Conservation (phyloP, 2,329 filamentous ascomycete genomes). For the Basipetospora chlamydospora region DNA sequence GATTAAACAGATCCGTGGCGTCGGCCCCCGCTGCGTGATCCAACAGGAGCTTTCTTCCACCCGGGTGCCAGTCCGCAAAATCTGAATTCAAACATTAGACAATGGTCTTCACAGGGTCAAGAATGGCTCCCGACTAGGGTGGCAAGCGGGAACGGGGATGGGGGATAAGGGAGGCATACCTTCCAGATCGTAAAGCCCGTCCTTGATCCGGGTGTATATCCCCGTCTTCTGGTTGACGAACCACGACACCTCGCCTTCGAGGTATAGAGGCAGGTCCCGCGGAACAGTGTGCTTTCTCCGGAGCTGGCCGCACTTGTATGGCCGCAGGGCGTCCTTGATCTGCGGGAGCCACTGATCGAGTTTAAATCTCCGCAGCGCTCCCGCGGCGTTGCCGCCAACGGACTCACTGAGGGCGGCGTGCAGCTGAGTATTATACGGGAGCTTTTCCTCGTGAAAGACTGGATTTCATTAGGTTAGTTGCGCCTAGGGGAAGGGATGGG, state of each 20-base stretch:
- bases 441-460: background rate
- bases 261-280: background rate
- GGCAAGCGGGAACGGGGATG: background rate
- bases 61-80: constrained; percentile 8
- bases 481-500: background rate
- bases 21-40: constrained; percentile 6
- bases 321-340: background rate
- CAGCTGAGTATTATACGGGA: background rate
- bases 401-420: background rate
- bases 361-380: too few species aligned
- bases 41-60: constrained; percentile 2
- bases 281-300: background rate
- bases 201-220: constrained; percentile 1
- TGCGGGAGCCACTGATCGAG: background rate
- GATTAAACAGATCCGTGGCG: constrained; percentile 6
- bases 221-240: constrained; percentile 1
- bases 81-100: constrained; percentile 4
- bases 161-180: background rate
- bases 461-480: background rate
- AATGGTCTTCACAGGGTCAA: background rate
- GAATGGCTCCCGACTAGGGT: background rate
- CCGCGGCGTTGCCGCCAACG: background rate
- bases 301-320: background rate
- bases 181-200: background rate
- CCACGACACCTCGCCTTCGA: background rate